phyloP scores from a whole-genome alignment of 129 eudicot genomes.

The Lactuca sativa region DNA sequence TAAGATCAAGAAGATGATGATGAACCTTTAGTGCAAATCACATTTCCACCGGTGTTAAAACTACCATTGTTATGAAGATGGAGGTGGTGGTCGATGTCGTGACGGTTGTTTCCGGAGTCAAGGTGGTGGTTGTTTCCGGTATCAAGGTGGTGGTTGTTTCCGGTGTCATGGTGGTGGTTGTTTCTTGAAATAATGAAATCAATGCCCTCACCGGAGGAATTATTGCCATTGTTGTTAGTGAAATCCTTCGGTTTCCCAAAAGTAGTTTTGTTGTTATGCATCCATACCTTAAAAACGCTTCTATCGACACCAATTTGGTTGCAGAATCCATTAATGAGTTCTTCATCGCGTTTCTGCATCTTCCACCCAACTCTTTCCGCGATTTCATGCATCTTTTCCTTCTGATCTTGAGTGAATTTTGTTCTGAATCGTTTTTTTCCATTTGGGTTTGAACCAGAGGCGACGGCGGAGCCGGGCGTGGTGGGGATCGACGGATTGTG shows the following conservation, averaged over 20 bases:
- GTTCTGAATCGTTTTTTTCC: constrained; percentile 33
- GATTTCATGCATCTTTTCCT: constrained; percentile 60
- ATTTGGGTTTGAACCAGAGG: not conserved
- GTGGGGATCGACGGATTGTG: constrained; percentile 31
- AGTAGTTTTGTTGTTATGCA: constrained; percentile 79
- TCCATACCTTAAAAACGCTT: constrained; percentile 77
- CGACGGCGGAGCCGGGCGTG: constrained; percentile 18
- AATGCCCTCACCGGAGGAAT: constrained; percentile 3
- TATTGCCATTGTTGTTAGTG: constrained; percentile 1
- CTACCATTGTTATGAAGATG: constrained; percentile 24
- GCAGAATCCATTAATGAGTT: constrained; percentile 39
- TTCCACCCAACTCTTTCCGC: constrained; percentile 76
- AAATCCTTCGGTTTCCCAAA: constrained; percentile 35
- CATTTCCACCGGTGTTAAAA: constrained; percentile 23
- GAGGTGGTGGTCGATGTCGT: constrained; percentile 19
- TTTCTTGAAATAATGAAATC: constrained; percentile 26
- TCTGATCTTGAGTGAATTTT: constrained; percentile 51
- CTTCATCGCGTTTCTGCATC: constrained; percentile 65
- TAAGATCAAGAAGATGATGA: constrained; percentile 57
- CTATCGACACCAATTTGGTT: constrained; percentile 57
- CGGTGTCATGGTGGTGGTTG: constrained; percentile 24
- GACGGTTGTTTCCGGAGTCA: constrained; percentile 19
- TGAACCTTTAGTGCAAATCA: constrained; percentile 52
- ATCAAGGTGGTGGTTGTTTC: constrained; percentile 15
- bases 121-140: constrained; percentile 24